phyloP scores from a whole-genome alignment of 2,329 filamentous ascomycete genomes.

The Claviceps purpurea region DNA sequence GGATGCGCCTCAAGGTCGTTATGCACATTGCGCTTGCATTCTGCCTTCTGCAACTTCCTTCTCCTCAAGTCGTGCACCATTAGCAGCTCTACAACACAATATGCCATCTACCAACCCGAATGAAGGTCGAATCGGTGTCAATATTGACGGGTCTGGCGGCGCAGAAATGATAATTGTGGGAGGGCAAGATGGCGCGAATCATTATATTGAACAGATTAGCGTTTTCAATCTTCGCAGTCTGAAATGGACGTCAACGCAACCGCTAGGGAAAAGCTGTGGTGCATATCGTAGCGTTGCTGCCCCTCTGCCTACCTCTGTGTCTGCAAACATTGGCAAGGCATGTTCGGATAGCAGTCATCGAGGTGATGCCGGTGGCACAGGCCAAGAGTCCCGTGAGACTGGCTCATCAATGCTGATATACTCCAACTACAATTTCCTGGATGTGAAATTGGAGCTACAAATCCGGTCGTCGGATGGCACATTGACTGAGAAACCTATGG shows the following conservation, averaged over 20 bases:
- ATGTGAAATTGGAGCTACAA: slow-evolving; percentile 91
- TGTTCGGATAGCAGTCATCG: slow-evolving; percentile 28
- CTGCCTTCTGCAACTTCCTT: slow-evolving; percentile 80
- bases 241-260: slow-evolving; percentile 86
- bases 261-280: slow-evolving; percentile 82
- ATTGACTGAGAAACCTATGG: slow-evolving; percentile 80
- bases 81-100: slow-evolving; percentile 83
- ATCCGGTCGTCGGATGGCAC: slow-evolving; percentile 73
- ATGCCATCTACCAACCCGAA: slow-evolving; percentile 71
- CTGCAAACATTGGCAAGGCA: slow-evolving; percentile 52
- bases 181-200: slow-evolving; percentile 92
- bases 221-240: slow-evolving; percentile 92
- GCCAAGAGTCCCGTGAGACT: slow-evolving; percentile 39
- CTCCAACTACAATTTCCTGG: slow-evolving; percentile 97
- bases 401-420: slow-evolving; percentile 84
- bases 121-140: slow-evolving; percentile 75
- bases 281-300: slow-evolving; percentile 93
- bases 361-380: slow-evolving; percentile 30
- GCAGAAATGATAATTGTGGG: slow-evolving; percentile 97
- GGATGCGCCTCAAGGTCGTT: slow-evolving; percentile 81
- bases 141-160: slow-evolving; percentile 79
- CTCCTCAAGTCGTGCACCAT: slow-evolving; percentile 67
- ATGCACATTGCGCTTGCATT: slow-evolving; percentile 91
- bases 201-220: slow-evolving; percentile 97
- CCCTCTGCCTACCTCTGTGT: slow-evolving; percentile 56